Base-by-base conservation (phyloP, 2,329 filamentous ascomycete species). In the Pseudocercospora ulei region DNA sequence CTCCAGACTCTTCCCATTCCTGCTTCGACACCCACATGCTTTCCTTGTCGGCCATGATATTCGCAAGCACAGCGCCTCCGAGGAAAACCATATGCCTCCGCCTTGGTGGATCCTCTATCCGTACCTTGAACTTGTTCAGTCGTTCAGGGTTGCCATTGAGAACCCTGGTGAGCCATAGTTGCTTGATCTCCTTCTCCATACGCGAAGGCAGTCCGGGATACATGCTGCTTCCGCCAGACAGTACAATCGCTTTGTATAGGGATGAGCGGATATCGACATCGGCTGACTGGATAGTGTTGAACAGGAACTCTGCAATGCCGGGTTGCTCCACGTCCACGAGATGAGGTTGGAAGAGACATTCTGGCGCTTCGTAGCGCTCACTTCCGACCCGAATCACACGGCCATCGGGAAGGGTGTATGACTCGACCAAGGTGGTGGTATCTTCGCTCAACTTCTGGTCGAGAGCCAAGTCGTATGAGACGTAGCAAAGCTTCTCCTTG, bases 401-500 rank as follows among this genome's bases (percentile, higher is more conserved):
- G 38, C 90, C 90, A 59, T 98, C 90, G 19, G 90, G 90, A 6
- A 98, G 73, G 1, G 90, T 98, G 69, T 98, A 98, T 60, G 84
- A 92, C 66, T 98, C 90, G 7, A 98, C 90, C 39, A 98, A 71
- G 5, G 95, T 86, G 1, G 90, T 98, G 9, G 90, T 98, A 56
- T 98, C 90, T 67, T 98, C 90, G 58, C 84, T 92, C 49, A 98
- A 76, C 53, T 83, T 79, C 68, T 96, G 87, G 70, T 98, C 90
- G 39, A 98, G 72, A 65, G 93, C 86, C 41, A 98, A 75, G 63
- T 98, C 90, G 70, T 96, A 98, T 7, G 87, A 95, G 41, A 98
- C 88, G 63, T 98, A 98, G 73, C 90, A 96, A 35, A 98, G 81
- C 73, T 98, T 98, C 72, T 98, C 90, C 70, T 98, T 98, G 70